These are phyloP conservation scores for Penicillium verhagenii DNA, from an alignment of 495 filamentous ascomycete genomes.

Conservation along the genomic window DNA sequence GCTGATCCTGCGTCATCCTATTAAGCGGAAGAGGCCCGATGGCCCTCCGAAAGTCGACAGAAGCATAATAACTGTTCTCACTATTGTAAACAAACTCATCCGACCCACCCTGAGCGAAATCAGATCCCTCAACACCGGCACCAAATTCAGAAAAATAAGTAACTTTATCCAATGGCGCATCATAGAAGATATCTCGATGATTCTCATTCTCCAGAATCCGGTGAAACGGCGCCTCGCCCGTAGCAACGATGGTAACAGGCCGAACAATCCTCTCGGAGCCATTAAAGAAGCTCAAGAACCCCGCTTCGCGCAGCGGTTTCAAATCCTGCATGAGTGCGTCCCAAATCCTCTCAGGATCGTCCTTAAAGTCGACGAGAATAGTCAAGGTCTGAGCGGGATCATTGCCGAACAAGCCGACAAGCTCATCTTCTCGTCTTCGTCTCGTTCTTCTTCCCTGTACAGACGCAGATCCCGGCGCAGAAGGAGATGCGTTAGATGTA, in stretches of 20 bases:
- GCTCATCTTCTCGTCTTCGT: background rate
- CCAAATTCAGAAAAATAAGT: background rate
- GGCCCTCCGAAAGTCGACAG: constrained; percentile 39
- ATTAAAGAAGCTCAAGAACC: constrained; percentile 58
- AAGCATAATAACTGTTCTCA: constrained; percentile 42
- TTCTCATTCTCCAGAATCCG: constrained; percentile 37
- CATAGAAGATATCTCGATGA: constrained; percentile 66
- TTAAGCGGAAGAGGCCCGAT: constrained; percentile 36
- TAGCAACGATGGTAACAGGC: constrained; percentile 69
- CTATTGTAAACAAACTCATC: constrained; percentile 16
- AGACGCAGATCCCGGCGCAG: too few relatives aligned
- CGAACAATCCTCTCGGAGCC: constrained; percentile 42
- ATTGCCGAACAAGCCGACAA: constrained; percentile 59
- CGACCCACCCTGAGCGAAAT: background rate
- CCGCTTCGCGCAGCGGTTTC: constrained; percentile 52
- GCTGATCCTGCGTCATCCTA: constrained; percentile 44
- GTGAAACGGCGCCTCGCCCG: constrained; percentile 59
- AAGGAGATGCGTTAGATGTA: too few relatives aligned
- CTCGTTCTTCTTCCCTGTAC: background rate
- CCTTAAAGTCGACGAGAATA: constrained; percentile 37
- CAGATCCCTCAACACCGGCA: background rate
- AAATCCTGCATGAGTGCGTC: constrained; percentile 47
- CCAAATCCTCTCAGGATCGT: constrained; percentile 44
- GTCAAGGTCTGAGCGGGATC: constrained; percentile 24
- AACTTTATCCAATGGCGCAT: constrained; percentile 59